Evolutionary conservation across 2,329 filamentous ascomycete species (phyloP).

Genomic region (Colletotrichum paranaense): DNA sequence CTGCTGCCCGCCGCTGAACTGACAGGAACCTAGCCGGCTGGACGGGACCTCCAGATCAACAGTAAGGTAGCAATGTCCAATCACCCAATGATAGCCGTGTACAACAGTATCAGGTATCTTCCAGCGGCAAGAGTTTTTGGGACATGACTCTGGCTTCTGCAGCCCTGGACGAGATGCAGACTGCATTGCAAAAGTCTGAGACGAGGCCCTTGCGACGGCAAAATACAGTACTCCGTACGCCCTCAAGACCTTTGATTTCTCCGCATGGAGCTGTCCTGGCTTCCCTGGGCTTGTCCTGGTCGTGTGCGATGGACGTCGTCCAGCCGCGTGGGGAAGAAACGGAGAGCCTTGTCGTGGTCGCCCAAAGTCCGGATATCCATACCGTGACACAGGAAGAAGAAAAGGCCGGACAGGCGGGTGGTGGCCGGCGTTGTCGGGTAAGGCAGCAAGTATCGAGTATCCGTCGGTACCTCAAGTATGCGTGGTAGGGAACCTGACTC

Average conservation of each 20-base stretch:
- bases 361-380: background rate
- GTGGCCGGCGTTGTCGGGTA: background rate
- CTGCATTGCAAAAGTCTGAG: background rate
- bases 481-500: background rate
- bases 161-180: background rate
- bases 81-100: background rate
- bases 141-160: conserved; percentile 21
- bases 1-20: background rate
- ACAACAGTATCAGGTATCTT: background rate
- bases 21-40: conserved; percentile 24
- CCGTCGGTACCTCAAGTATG: no score
- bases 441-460: no score
- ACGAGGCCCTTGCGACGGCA: conserved; percentile 13
- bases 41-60: conserved; percentile 2
- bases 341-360: background rate
- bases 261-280: background rate
- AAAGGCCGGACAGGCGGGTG: conserved; percentile 8
- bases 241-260: background rate
- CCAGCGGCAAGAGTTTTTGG: background rate
- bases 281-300: background rate
- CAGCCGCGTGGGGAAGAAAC: conserved; percentile 5
- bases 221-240: background rate
- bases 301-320: background rate
- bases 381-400: conserved; percentile 8
- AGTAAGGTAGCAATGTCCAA: background rate